Percentiles rank a stretch among this genome's conserved stretches.
Evolutionary conservation across 2,329 filamentous ascomycete species (phyloP).

Genomic region (Didymosphaeria variabile): DNA sequence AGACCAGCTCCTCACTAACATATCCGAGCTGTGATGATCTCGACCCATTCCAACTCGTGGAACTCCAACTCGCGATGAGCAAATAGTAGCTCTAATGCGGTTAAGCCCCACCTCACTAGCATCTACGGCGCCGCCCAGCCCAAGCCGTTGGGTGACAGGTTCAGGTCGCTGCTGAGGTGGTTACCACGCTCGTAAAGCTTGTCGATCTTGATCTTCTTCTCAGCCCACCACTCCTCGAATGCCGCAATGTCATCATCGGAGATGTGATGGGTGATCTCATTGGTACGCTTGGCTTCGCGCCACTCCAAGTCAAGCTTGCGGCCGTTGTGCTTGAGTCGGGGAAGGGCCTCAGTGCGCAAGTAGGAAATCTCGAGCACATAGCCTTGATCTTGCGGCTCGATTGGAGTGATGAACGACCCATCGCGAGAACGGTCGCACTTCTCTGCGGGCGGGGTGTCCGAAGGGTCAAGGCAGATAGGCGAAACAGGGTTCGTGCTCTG

Average conservation of each 20-base stretch:
- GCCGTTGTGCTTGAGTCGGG: conserved; percentile 53
- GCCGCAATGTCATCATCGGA: conserved; percentile 34
- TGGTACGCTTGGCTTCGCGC: conserved; percentile 40
- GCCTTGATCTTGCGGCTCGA: conserved; percentile 45
- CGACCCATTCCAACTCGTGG: conserved; percentile 13
- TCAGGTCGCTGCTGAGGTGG: conserved; percentile 35
- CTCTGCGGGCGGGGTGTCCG: conserved; percentile 23
- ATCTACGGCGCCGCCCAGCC: conserved; percentile 47
- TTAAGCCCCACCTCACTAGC: conserved; percentile 35
- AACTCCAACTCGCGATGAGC: conserved; percentile 17
- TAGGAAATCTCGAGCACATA: conserved; percentile 49
- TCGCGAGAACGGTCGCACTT: conserved; percentile 34
- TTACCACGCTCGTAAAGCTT: conserved; percentile 44
- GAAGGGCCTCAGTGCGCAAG: conserved; percentile 51
- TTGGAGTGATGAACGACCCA: conserved; percentile 45
- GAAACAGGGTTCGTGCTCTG: conserved; percentile 38
- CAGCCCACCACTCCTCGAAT: conserved; percentile 53
- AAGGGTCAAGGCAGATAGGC: conserved; percentile 40
- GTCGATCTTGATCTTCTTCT: conserved; percentile 44
- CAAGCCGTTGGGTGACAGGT: conserved; percentile 39
- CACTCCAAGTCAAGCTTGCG: conserved; percentile 48
- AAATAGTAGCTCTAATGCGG: conserved; percentile 16
- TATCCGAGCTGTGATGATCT: conserved; percentile 19
- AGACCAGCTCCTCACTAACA: conserved; percentile 26
- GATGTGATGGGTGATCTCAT: conserved; percentile 16